Evolutionary conservation across 495 filamentous ascomycete genomes (phyloP).

Genomic region (Tuber umbilicatum): DNA sequence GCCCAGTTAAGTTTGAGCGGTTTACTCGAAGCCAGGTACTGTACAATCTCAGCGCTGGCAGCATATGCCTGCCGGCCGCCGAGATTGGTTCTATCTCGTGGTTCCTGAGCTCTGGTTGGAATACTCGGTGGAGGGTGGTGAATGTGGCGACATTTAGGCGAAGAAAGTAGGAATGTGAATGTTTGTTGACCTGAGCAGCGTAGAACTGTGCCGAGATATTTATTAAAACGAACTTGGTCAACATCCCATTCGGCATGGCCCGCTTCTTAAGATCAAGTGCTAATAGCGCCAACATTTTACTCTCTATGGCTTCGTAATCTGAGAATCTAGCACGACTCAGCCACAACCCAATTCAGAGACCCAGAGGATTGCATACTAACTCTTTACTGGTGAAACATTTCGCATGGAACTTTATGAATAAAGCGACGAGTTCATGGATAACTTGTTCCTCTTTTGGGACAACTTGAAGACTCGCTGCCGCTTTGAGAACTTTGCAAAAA

Average conservation of each 20-base stretch:
- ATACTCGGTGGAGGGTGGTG: slow-evolving; percentile 64
- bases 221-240: slow-evolving; percentile 74
- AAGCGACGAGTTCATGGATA: slow-evolving; percentile 53
- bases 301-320: slow-evolving; percentile 76
- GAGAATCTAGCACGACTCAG: slow-evolving; percentile 49
- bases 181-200: no score
- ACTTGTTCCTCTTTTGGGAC: slow-evolving; percentile 45
- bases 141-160: slow-evolving; percentile 77
- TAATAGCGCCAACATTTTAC: slow-evolving; percentile 72
- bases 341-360: background rate
- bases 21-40: slow-evolving; percentile 62
- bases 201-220: slow-evolving; percentile 79
- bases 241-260: slow-evolving; percentile 54
- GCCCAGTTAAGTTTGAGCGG: slow-evolving; percentile 49
- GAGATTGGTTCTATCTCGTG: slow-evolving; percentile 55
- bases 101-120: slow-evolving; percentile 61
- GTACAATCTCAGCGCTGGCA: slow-evolving; percentile 66
- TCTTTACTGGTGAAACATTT: slow-evolving; percentile 66
- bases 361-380: slow-evolving; percentile 31
- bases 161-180: slow-evolving; percentile 54
- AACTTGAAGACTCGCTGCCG: slow-evolving; percentile 48
- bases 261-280: slow-evolving; percentile 63
- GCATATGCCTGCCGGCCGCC: slow-evolving; percentile 56
- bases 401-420: slow-evolving; percentile 78
- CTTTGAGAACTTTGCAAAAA: slow-evolving; percentile 63